These are phyloP conservation scores for Juncus effusus DNA, from an alignment of 176 grass and related monocot genomes.

Conservation along the genomic window DNA sequence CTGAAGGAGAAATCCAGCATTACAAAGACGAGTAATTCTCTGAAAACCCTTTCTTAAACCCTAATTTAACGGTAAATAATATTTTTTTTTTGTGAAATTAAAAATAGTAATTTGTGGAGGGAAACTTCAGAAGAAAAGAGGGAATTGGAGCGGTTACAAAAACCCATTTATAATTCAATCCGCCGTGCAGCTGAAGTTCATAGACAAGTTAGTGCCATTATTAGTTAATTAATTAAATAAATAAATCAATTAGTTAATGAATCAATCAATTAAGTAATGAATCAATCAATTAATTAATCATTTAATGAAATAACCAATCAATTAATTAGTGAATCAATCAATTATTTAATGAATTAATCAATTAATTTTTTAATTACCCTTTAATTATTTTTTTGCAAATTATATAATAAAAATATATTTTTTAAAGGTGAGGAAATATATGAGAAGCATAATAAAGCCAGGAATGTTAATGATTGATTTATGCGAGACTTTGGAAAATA, in stretches of 20 bases:
- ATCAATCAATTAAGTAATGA: no score
- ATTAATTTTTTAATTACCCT: no score
- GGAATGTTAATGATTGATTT: constrained; percentile 96
- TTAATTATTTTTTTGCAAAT: constrained; percentile 6
- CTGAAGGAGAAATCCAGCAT: constrained; percentile 77
- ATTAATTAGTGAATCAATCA: no score
- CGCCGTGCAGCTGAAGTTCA: constrained; percentile 97
- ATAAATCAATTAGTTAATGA: no score
- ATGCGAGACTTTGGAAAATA: constrained; percentile 62
- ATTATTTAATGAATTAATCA: background rate
- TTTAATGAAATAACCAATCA: background rate
- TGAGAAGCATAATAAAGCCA: constrained; percentile 81
- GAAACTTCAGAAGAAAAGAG: constrained; percentile 92
- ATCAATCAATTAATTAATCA: background rate
- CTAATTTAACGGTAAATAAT: background rate
- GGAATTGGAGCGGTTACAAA: constrained; percentile 74
- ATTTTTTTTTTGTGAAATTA: constrained; percentile 1
- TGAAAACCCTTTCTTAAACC: background rate
- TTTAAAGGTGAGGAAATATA: constrained; percentile 81
- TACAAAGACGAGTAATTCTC: constrained; percentile 71
- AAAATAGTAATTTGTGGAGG: constrained; percentile 86
- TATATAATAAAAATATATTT: background rate
- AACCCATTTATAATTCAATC: constrained; percentile 79
- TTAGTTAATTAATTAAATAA: background rate
- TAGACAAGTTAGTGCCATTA: constrained; percentile 59